Base-by-base conservation (phyloP, 2,329 filamentous ascomycete species). In the Sporothrix phasma region DNA sequence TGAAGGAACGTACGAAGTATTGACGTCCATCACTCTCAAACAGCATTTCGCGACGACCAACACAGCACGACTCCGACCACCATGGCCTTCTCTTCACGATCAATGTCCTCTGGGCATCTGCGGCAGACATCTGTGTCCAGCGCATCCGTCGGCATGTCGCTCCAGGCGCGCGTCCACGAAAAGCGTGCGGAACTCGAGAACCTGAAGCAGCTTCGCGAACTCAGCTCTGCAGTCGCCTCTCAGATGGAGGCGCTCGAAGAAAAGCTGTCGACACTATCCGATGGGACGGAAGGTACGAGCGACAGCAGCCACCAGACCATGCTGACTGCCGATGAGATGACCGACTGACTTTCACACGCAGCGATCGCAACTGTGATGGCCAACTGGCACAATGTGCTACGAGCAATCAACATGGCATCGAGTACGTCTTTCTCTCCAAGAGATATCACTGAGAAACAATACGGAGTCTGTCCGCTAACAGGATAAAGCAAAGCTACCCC, bases 311-410 rank as follows among this genome's bases (percentile, higher is more conserved):
- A 22, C 22, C 37, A 19, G 22, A 26, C 5, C 29, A 7, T n/a
- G 4, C 19, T 59, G n/a, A 22, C 13, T 43, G 2, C 15, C 8
- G 13, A 17, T 17, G n/a, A n/a, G 22, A 22, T 15, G 8, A 2
- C 3, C 24, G 17, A 70, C 65, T 63, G 46, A 66, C 63, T 61
- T 43, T 69, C 67, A 26, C 59, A 54, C 62, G 63, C 73, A 91
- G 89, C 88, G 66, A 90, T 95, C 71, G 90, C 90, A 45, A 83
- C 87, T n/a, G 90, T 95, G 24, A 79, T 95, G 73, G 84, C 87
- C 62, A 95, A 94, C 74, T 95, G 90, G 90, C 88, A 92, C 74
- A 92, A 90, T 70, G 90, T 95, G 68, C 80, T 95, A 66, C 82
- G 88, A 68, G 89, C 89, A 47, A 92, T 95, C 71, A 88, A 88